Evolutionary conservation across 352 stramenopile species (phyloP).

Genomic region (Pythium periplocum): DNA sequence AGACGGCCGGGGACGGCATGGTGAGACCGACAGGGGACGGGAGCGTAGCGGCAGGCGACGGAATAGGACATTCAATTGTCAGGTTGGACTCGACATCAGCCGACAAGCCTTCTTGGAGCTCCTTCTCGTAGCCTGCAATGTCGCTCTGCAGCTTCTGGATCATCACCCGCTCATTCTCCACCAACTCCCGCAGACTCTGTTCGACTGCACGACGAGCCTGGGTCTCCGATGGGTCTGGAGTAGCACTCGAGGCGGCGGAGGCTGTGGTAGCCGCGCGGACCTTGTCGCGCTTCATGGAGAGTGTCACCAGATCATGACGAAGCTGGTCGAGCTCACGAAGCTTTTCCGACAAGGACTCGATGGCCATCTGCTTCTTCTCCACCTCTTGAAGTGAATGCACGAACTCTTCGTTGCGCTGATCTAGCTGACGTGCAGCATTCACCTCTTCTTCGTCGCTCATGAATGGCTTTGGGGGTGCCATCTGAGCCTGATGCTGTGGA

Average conservation of each 20-base stretch:
- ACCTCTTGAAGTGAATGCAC: conserved; percentile 32
- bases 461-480: conserved; percentile 34
- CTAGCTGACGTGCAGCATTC: conserved; percentile 39
- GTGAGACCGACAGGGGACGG: not conserved
- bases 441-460: conserved; percentile 54
- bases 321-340: conserved; percentile 68
- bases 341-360: conserved; percentile 60
- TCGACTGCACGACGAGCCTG: conserved; percentile 37
- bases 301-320: conserved; percentile 57
- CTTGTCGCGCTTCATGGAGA: conserved; percentile 66
- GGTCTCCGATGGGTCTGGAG: conserved; percentile 19
- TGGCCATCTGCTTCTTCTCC: conserved; percentile 56
- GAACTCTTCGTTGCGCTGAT: conserved; percentile 51
- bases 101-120: conserved; percentile 36
- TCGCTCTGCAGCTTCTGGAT: conserved; percentile 53
- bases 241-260: not conserved
- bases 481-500: too few relatives aligned
- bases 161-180: conserved; percentile 49
- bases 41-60: too few relatives aligned
- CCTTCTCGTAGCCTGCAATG: conserved; percentile 36
- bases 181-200: conserved; percentile 40
- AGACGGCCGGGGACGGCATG: conserved; percentile 1
- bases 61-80: not conserved
- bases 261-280: conserved; percentile 25
- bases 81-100: not conserved